phyloP scores from a whole-genome alignment of 176 grass and related monocot species.

The Otatea glauca region DNA sequence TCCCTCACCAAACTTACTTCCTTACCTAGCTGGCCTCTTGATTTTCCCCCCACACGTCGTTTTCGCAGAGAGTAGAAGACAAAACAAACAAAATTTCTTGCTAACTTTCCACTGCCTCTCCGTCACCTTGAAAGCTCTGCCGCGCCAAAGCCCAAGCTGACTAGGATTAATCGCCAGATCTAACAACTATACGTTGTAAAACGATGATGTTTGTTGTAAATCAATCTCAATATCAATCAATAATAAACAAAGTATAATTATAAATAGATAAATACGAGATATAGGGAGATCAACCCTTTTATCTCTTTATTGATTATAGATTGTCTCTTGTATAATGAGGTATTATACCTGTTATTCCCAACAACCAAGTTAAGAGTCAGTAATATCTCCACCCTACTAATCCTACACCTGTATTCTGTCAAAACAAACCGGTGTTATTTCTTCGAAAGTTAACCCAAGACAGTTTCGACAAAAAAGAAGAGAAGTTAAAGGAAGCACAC shows the following conservation, averaged over 20 bases:
- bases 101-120: not conserved
- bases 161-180: not conserved
- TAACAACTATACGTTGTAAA: too few species aligned
- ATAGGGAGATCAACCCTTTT: too few species aligned
- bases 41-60: not conserved
- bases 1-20: not conserved
- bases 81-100: not conserved
- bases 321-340: too few species aligned
- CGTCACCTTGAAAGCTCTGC: conserved; percentile 17
- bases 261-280: too few species aligned
- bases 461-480: too few species aligned
- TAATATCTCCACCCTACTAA: too few species aligned
- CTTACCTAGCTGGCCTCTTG: not conserved
- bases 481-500: not conserved
- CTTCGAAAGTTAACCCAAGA: not conserved
- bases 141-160: not conserved
- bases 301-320: too few species aligned
- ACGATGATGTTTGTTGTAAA: too few species aligned
- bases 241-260: too few species aligned
- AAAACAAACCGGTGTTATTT: not conserved
- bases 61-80: not conserved
- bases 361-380: too few species aligned
- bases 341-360: too few species aligned
- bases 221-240: too few species aligned
- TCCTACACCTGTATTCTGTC: not conserved